Percentiles rank a stretch among this genome's conserved stretches.
Evolutionary conservation across 805 yeast species (phyloP).

Genomic region (Pichia kluyveri): DNA sequence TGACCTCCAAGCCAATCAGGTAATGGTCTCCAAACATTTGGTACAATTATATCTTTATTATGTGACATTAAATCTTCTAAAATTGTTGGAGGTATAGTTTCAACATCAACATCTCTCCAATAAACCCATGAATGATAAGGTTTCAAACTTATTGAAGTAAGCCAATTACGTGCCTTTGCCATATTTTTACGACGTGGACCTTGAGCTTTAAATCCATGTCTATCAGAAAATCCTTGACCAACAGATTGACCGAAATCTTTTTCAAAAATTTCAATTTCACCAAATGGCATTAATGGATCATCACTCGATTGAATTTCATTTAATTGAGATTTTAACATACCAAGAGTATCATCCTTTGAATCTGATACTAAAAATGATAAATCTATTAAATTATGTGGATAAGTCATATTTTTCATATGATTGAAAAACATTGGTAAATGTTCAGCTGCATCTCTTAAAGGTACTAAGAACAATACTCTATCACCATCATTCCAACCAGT

Average conservation of each 20-base stretch:
- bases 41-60: slow-evolving; percentile 85
- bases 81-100: slow-evolving; percentile 74
- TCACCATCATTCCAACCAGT: slow-evolving; percentile 49
- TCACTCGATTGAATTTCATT: slow-evolving; percentile 55
- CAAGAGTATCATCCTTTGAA: slow-evolving; percentile 82
- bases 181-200: slow-evolving; percentile 90
- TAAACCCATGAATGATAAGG: slow-evolving; percentile 95
- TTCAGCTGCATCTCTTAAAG: slow-evolving; percentile 50
- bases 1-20: slow-evolving; percentile 82
- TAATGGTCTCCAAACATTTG: slow-evolving; percentile 86
- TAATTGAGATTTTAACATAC: slow-evolving; percentile 46
- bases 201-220: slow-evolving; percentile 95
- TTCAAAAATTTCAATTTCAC: slow-evolving; percentile 78
- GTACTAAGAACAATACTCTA: slow-evolving; percentile 46
- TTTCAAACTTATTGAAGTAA: slow-evolving; percentile 72
- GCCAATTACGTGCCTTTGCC: slow-evolving; percentile 96
- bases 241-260: slow-evolving; percentile 90
- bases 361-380: slow-evolving; percentile 82
- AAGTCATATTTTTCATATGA: slow-evolving; percentile 47
- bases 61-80: slow-evolving; percentile 90
- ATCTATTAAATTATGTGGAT: slow-evolving; percentile 49
- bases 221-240: slow-evolving; percentile 86
- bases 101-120: slow-evolving; percentile 99
- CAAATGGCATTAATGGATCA: slow-evolving; percentile 57
- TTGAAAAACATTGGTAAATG: slow-evolving; percentile 55